Evolutionary conservation across 1,139 yeast species (phyloP).

Genomic region (Casaregolazyma lundiana): DNA sequence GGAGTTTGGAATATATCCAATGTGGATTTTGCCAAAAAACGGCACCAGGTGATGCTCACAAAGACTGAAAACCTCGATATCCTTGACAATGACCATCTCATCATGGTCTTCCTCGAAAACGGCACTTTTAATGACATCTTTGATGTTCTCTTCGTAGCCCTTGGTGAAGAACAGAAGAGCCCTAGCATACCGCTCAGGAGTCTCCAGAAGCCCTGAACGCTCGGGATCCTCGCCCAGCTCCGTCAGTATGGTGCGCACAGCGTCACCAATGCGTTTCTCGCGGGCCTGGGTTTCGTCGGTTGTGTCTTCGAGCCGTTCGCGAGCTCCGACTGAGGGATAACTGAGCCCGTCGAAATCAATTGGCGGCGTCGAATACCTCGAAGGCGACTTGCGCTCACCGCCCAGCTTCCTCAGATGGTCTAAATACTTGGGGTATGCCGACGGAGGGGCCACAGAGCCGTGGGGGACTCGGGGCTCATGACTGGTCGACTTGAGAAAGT

Average conservation of each 20-base stretch:
- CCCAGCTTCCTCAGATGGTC: conserved; percentile 40
- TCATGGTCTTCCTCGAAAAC: conserved; percentile 98
- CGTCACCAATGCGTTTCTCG: conserved; percentile 72
- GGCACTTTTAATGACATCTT: conserved; percentile 86
- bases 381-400: conserved; percentile 65
- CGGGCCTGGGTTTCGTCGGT: conserved; percentile 57
- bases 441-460: conserved; percentile 23
- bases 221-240: conserved; percentile 90
- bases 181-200: conserved; percentile 94
- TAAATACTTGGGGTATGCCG: conserved; percentile 32
- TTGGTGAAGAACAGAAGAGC: conserved; percentile 95
- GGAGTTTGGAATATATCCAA: conserved; percentile 93
- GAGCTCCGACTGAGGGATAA: conserved; percentile 92
- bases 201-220: conserved; percentile 86
- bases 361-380: conserved; percentile 84
- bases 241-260: conserved; percentile 72
- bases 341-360: conserved; percentile 87
- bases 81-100: conserved; percentile 97
- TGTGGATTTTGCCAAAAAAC: conserved; percentile 92
- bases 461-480: conserved; percentile 20
- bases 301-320: conserved; percentile 63
- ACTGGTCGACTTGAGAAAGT: conserved; percentile 1
- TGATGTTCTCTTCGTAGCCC: conserved; percentile 84
- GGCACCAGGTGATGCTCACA: conserved; percentile 99
- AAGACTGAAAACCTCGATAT: conserved; percentile 83